Evolutionary conservation across 345 rosid species (phyloP).

Genomic region (Gossypium stocksii): DNA sequence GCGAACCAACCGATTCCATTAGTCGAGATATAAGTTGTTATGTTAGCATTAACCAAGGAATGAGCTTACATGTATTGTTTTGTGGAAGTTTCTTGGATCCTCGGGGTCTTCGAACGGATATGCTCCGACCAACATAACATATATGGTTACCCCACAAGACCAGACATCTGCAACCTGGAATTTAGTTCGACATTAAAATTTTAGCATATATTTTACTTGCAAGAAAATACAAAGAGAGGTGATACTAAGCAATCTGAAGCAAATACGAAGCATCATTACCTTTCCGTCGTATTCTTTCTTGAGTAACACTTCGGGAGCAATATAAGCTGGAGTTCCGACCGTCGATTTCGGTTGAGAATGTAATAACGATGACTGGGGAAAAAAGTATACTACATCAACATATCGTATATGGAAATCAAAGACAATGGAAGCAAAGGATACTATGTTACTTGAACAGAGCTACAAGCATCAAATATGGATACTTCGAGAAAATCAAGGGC

Average conservation of each 20-base stretch:
- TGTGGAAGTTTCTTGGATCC: slow-evolving; percentile 90
- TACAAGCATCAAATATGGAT: background rate
- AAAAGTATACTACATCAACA: slow-evolving; percentile 14
- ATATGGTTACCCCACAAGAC: slow-evolving; percentile 99
- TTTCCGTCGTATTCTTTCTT: slow-evolving; percentile 98
- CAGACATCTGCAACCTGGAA: slow-evolving; percentile 89
- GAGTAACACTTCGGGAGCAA: slow-evolving; percentile 94
- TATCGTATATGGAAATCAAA: background rate
- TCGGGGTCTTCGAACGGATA: slow-evolving; percentile 98
- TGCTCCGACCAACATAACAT: slow-evolving; percentile 98
- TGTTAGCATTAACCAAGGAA: background rate
- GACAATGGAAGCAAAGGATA: background rate
- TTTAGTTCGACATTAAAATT: background rate
- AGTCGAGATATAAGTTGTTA: slow-evolving; percentile 1
- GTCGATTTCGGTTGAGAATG: slow-evolving; percentile 97
- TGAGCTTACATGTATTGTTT: slow-evolving; percentile 71
- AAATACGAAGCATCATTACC: slow-evolving; percentile 38
- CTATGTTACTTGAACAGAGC: no score
- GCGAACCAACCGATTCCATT: slow-evolving; percentile 22
- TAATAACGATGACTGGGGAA: slow-evolving; percentile 74
- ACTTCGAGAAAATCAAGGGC: background rate
- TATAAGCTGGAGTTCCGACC: slow-evolving; percentile 98
- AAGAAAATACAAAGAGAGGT: no score
- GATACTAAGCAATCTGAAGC: background rate
- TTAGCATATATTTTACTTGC: background rate